A percentile compares a stretch with the other conserved stretches of the same genome.
These are phyloP conservation scores for Calophaca sinica DNA, from an alignment of 306 rosid species.

Conservation along the genomic window DNA sequence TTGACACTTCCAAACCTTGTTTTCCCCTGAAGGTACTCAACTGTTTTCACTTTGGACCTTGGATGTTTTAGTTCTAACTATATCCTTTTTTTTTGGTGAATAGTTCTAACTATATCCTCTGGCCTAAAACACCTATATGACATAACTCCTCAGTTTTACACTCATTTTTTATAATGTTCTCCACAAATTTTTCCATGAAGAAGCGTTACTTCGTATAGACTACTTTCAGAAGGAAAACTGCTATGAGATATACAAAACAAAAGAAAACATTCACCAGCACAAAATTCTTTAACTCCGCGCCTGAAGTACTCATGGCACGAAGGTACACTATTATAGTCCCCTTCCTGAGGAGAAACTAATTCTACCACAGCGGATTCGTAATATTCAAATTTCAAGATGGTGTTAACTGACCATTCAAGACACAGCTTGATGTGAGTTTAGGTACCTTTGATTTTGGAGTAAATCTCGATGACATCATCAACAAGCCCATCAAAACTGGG, in stretches of 20 bases:
- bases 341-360: background rate
- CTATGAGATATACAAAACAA: background rate
- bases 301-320: background rate
- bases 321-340: background rate
- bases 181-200: too few relatives aligned
- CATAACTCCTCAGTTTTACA: too few relatives aligned
- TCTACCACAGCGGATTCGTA: background rate
- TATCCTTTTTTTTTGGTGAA: too few relatives aligned
- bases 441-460: constrained; percentile 78
- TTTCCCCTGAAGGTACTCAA: too few relatives aligned
- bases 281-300: too few relatives aligned
- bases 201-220: too few relatives aligned
- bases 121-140: too few relatives aligned
- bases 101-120: too few relatives aligned
- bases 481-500: constrained; percentile 76
- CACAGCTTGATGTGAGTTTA: background rate
- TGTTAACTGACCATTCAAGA: constrained; percentile 1
- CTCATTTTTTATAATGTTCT: too few relatives aligned
- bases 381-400: background rate
- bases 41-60: too few relatives aligned
- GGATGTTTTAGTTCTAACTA: too few relatives aligned
- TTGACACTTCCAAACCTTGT: too few relatives aligned
- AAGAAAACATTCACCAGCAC: background rate
- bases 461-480: constrained; percentile 82
- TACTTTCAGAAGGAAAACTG: background rate